Evolutionary conservation across 2,329 filamentous ascomycete species (phyloP), one percentile per base, ranked within the genome.

Genomic region (Pseudogymnoascus sp.): DNA sequence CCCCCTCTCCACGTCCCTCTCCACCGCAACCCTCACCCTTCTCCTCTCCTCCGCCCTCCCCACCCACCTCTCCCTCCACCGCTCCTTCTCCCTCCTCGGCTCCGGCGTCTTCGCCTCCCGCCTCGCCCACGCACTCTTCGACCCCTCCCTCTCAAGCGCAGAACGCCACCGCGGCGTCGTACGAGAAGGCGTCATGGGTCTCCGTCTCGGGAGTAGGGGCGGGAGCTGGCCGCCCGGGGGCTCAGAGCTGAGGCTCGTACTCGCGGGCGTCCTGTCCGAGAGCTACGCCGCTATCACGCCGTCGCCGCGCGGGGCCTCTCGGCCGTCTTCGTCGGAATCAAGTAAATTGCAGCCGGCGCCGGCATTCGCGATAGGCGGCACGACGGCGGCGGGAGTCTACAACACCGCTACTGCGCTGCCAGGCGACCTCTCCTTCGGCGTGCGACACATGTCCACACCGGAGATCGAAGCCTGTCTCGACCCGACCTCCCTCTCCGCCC

Each of bases 151-250:
- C 60, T 87, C 90, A 68, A 89, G 88, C 26, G 89, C 91, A 2
- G 91, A 96, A 72, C 82, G 89, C 47, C 84, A 84, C 60, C 78
- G 83, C 17, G 90, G 91, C 2, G 80, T 87, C 33, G 84, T 89
- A 50, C 83, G 87, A 8, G 84, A 84, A 53, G 87, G 90, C 60
- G 78, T 84, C 13, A 93, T 96, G 80, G 93, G 95, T 0, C 80
- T 97, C 42, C 88, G 92, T 42, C 79, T 97, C 0, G 89, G 89
- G n/a, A 85, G 84, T 1, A 84, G 91, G 69, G 86, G 90, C 63
- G 90, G 82, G 3, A 36, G 35, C n/a, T 97, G 95, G 95, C 95
- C 95, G 26, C 95, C 95, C 4, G 92, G 92, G 23, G 96, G 90
- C 74, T 97, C 93, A 0, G 95, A 97, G 74, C 78, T 99, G n/a